A percentile compares a stretch with the other conserved stretches of the same genome.
phyloP scores from a whole-genome alignment of 2,329 filamentous ascomycete genomes.

The Xylariaceae sp. region DNA sequence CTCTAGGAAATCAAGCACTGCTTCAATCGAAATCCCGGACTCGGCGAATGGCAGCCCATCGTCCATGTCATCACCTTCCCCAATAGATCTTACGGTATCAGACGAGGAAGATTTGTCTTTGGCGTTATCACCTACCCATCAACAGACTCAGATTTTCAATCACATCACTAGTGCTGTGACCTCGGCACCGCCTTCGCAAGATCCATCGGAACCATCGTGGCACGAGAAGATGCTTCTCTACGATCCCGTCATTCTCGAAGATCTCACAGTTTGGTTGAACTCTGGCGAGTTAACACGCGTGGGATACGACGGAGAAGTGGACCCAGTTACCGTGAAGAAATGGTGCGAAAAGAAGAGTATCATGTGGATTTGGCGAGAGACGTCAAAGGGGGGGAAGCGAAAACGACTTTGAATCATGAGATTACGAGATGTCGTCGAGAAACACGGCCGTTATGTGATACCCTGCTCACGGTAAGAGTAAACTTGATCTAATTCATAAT shows the following conservation, averaged over 20 bases:
- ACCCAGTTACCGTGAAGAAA: slow-evolving; percentile 63
- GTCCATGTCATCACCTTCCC: slow-evolving; percentile 34
- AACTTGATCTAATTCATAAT: too few relatives aligned
- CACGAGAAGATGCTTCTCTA: slow-evolving; percentile 92
- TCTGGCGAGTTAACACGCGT: slow-evolving; percentile 57
- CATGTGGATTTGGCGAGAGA: slow-evolving; percentile 71
- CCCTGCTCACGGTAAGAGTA: slow-evolving; percentile 18
- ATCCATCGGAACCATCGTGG: slow-evolving; percentile 61
- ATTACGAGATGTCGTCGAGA: slow-evolving; percentile 1
- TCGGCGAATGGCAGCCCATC: slow-evolving; percentile 37
- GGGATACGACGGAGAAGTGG: slow-evolving; percentile 61
- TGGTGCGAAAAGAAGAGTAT: slow-evolving; percentile 89
- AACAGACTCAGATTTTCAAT: slow-evolving; percentile 44
- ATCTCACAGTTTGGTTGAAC: slow-evolving; percentile 79
- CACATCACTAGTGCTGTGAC: slow-evolving; percentile 53
- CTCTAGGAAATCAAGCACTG: neutral
- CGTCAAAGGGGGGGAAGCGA: slow-evolving; percentile 46
- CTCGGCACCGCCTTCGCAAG: slow-evolving; percentile 43
- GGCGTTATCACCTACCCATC: slow-evolving; percentile 39
- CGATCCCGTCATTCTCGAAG: slow-evolving; percentile 83
- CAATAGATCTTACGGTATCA: slow-evolving; percentile 38
- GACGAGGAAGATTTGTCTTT: slow-evolving; percentile 43
- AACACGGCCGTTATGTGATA: slow-evolving; percentile 9
- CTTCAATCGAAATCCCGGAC: slow-evolving; percentile 47
- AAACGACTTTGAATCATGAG: slow-evolving; percentile 39